These are phyloP conservation scores for Taiozyma onychis DNA, from an alignment of 1,139 yeast genomes.

Conservation along the genomic window DNA sequence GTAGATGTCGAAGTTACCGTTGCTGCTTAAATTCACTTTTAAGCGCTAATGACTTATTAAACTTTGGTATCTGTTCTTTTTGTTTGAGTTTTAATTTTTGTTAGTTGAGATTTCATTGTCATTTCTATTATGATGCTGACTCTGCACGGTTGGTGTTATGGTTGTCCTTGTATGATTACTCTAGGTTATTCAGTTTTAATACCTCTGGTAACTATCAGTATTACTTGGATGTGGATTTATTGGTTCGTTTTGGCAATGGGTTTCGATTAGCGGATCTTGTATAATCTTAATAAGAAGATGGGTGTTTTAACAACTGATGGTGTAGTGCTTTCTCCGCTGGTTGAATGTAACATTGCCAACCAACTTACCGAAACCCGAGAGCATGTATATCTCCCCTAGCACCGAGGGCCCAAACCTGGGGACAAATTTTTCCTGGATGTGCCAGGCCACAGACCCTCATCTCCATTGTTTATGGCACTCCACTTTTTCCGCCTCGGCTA, in stretches of 20 bases:
- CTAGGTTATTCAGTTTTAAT: constrained; percentile 25
- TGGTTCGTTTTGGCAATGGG: background rate
- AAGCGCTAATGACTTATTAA: constrained; percentile 7
- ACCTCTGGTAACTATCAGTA: constrained; percentile 27
- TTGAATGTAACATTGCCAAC: too few relatives aligned
- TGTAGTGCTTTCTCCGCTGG: background rate
- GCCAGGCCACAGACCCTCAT: background rate
- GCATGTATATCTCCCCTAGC: too few relatives aligned
- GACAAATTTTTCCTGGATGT: too few relatives aligned
- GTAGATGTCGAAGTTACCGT: constrained; percentile 55
- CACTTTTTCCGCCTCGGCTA: background rate
- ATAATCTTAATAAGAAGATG: background rate
- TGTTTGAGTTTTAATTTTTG: constrained; percentile 2
- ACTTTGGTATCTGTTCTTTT: constrained; percentile 1
- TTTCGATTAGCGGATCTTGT: background rate
- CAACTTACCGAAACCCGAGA: too few relatives aligned
- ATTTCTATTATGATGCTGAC: background rate
- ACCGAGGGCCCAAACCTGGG: background rate
- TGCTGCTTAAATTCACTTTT: constrained; percentile 51
- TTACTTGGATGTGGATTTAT: background rate
- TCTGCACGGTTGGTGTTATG: background rate
- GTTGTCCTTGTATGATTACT: constrained; percentile 12
- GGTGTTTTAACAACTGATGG: background rate
- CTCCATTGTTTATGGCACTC: background rate
- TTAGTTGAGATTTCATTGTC: background rate